Evolutionary conservation across 1,284 basidiomycete species (phyloP), one percentile per base, ranked within the genome.

Genomic region (Fomitopsis schrenkii): DNA sequence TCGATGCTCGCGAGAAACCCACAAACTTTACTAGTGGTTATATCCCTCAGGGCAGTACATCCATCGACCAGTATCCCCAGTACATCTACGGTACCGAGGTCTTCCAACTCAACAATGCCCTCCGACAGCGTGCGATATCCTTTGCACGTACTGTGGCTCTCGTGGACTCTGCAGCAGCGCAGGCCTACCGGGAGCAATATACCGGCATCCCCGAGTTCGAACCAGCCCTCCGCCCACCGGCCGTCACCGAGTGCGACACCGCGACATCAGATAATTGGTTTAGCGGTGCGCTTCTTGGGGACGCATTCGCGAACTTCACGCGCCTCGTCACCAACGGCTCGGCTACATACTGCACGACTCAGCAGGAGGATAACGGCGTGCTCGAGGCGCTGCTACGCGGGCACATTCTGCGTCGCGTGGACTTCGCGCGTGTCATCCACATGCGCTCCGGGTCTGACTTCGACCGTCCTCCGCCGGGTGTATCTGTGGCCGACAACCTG

Each of bases 341-440:
- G 1, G 78, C 67, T 17, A 66, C 65, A 40, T 82, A 80, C 69
- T 77, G 76, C 59, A 72, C 77, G 19, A 78, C 79, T 7, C 78
- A 78, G 10, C 79, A 83, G 64, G 81, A 83, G 67, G 81, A 83
- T 70, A 82, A 80, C 64, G 80, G 76, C 12, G 75, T 73, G 28
- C 76, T 82, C 38, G 79, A 78, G 58, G 74, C 75, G 1, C 75
- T 82, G 57, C 63, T 82, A 28, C 75, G 80, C 26, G 77, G 75
- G 2, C 71, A 74, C 54, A 67, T 74, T 48, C 73, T 75, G 22
- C 72, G 75, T 1, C 66, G 72, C 33, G 69, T 79, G 60, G 81
- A 83, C 68, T 82, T 80, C 67, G 65, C 72, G 4, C 74, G 81
- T 50, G 70, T 81, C 52, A 73, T 82, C 61, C 60, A 80, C 60